These are phyloP conservation scores for Neofusicoccum parvum DNA, from an alignment of 2,329 filamentous ascomycete genomes.

Conservation along the genomic window DNA sequence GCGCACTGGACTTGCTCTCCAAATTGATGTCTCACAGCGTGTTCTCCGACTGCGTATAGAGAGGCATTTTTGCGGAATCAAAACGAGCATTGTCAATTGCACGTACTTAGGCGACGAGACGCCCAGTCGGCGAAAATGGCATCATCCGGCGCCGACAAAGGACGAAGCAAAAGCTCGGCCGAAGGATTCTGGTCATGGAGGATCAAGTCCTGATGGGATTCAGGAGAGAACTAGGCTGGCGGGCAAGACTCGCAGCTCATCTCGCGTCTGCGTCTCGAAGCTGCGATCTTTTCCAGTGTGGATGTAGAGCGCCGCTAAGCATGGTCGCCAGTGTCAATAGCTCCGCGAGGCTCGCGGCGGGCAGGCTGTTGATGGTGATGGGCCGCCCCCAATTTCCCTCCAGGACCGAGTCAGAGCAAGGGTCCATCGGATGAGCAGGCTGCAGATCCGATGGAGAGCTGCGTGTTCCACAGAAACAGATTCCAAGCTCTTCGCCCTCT, in stretches of 20 bases:
- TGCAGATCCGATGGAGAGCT: conserved; percentile 1
- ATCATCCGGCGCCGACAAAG: background rate
- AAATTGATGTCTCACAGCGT: no score
- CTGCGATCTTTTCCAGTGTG: background rate
- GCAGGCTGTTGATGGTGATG: background rate
- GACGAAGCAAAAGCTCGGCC: background rate
- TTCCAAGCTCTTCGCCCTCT: background rate
- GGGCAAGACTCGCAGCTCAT: background rate
- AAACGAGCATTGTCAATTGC: background rate
- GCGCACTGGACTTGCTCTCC: no score
- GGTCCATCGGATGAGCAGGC: background rate
- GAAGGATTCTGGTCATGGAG: background rate
- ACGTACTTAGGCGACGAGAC: background rate
- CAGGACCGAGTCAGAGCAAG: conserved; percentile 6
- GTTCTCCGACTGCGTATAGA: background rate
- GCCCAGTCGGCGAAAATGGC: background rate
- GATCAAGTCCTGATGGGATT: background rate
- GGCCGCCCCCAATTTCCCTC: background rate
- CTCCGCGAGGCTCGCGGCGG: background rate
- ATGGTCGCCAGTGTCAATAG: conserved; percentile 1
- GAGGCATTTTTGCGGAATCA: background rate
- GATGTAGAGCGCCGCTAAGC: background rate
- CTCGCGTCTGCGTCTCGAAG: background rate
- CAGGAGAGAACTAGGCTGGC: background rate
- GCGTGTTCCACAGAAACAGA: background rate